Conservation (phyloP, 2,329 filamentous ascomycete genomes). For the Lachnum nothofagi region DNA sequence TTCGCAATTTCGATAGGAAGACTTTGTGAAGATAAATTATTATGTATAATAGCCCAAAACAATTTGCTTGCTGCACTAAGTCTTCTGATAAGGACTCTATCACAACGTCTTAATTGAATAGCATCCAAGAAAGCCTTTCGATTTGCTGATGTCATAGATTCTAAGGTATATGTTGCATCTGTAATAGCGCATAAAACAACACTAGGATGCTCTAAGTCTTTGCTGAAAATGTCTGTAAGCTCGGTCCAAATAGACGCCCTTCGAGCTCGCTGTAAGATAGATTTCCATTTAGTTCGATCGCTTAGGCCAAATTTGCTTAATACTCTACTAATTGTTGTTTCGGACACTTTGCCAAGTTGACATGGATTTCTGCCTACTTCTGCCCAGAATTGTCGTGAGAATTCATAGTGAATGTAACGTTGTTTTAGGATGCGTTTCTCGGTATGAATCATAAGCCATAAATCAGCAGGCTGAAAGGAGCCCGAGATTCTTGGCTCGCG, state of each 20-base stretch:
- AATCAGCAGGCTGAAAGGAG: slow-evolving; percentile 7
- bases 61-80: slow-evolving; percentile 14
- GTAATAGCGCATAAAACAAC: slow-evolving; percentile 13
- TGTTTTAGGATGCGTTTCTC: slow-evolving; percentile 16
- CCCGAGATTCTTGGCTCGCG: slow-evolving; percentile 1
- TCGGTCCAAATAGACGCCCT: slow-evolving; percentile 15
- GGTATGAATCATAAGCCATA: slow-evolving; percentile 15
- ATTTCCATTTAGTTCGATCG: slow-evolving; percentile 9
- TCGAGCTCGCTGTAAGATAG: slow-evolving; percentile 8
- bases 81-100: slow-evolving; percentile 15
- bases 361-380: slow-evolving; percentile 8
- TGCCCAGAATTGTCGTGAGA: slow-evolving; percentile 17
- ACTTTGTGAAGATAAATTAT: slow-evolving; percentile 9
- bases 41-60: slow-evolving; percentile 13
- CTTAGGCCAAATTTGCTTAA: slow-evolving; percentile 14
- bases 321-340: slow-evolving; percentile 6
- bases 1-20: slow-evolving; percentile 17
- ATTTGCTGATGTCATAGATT: slow-evolving; percentile 12
- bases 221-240: slow-evolving; percentile 13
- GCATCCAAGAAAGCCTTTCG: slow-evolving; percentile 11
- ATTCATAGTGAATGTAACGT: slow-evolving; percentile 17
- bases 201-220: slow-evolving; percentile 9
- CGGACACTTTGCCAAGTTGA: slow-evolving; percentile 10
- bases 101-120: slow-evolving; percentile 13
- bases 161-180: slow-evolving; percentile 13